Base-by-base conservation (phyloP, 116 monocot species). In the Posidonia oceanica region DNA sequence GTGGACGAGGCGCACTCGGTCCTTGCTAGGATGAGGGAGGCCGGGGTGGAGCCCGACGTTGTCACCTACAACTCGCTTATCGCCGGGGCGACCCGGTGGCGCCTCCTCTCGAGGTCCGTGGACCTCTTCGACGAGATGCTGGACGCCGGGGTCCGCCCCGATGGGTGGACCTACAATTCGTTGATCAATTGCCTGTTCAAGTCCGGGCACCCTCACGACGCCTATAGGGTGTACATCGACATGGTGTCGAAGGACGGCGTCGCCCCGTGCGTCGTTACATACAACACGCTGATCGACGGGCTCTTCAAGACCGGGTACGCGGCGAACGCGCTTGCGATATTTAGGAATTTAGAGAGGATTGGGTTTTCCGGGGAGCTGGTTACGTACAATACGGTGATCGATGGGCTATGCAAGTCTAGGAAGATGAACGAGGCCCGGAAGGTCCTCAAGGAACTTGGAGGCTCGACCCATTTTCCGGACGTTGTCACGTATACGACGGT, bases 51-150 rank as follows among this genome's bases (percentile, higher is more conserved):
- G 3, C 93, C 99, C 0, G 88, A 93, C 78, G 79, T 80, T 18
- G 75, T 88, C 55, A 88, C 90, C n/a, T 99, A 90, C 81, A 99
- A 99, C 65, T 82, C 90, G 14, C 71, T 99, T 56, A 83, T 99
- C 52, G 75, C 84, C 10, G 88, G 86, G 2, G 85, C 86, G 0
- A 64, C 83, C 16, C 76, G 74, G 54, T 56, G 72, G 39, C 15
- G 76, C 64, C 71, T 78, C 6, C 76, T 71, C 0, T 42, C 76
- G 1, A 77, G 61, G 4, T 82, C 90, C 12, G 72, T 83, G 17
- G 69, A 76, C 16, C 72, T 93, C 17, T 88, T 98, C 54, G 82
- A 87, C 16, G 88, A 98, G 78, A 98, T 98, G 98, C 66, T 82
- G 20, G 67, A 76, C 17, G 29, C n/a, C 63, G 81, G 82, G 42